A percentile compares a stretch with the other conserved stretches of the same genome.
phyloP scores from a whole-genome alignment of 2,329 filamentous ascomycete species.

The Penicillium rolfsii region DNA sequence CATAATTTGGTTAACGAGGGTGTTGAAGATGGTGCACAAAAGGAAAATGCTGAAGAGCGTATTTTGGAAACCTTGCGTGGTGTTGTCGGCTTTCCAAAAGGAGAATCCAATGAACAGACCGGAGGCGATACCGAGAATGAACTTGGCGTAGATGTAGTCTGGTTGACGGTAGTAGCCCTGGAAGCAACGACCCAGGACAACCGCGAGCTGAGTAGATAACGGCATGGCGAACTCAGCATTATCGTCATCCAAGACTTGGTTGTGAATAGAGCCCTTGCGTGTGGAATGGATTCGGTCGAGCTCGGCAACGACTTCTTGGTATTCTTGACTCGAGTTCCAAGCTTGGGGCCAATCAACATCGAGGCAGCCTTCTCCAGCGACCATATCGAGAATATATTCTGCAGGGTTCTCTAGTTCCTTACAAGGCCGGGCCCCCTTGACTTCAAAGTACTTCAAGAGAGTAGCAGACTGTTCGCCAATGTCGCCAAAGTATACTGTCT shows the following conservation, averaged over 20 bases:
- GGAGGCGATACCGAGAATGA: slow-evolving; percentile 61
- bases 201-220: slow-evolving; percentile 64
- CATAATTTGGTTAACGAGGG: slow-evolving; percentile 62
- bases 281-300: slow-evolving; percentile 58
- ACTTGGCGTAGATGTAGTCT: slow-evolving; percentile 81
- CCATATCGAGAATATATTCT: slow-evolving; percentile 70
- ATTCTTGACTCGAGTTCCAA: slow-evolving; percentile 63
- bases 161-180: slow-evolving; percentile 87
- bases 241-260: slow-evolving; percentile 44
- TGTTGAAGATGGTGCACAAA: slow-evolving; percentile 59
- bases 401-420: slow-evolving; percentile 68
- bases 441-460: slow-evolving; percentile 65
- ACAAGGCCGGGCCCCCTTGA: slow-evolving; percentile 62
- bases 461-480: slow-evolving; percentile 60
- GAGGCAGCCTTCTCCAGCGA: slow-evolving; percentile 43
- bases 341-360: slow-evolving; percentile 62
- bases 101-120: slow-evolving; percentile 79
- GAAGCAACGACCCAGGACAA: slow-evolving; percentile 73
- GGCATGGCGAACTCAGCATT: slow-evolving; percentile 74
- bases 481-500: slow-evolving; percentile 67
- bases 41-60: slow-evolving; percentile 85
- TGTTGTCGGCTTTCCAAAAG: slow-evolving; percentile 71
- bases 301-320: slow-evolving; percentile 57
- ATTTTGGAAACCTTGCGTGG: slow-evolving; percentile 76
- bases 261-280: slow-evolving; percentile 57